Conservation (phyloP, 257 asterid species). For the Nicotiana tabacum region DNA sequence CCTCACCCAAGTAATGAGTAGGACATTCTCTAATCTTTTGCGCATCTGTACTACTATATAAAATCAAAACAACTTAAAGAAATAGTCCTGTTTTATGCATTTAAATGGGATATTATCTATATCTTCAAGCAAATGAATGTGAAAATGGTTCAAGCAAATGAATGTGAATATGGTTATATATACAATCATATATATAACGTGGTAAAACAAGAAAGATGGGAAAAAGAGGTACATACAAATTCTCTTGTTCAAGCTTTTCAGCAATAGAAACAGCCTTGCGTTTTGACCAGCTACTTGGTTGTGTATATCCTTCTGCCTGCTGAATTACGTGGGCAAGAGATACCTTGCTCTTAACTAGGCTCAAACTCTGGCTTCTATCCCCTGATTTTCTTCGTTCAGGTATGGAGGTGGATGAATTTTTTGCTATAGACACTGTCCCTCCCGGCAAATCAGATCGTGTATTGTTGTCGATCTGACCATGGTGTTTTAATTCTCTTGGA, state of each 20-base stretch:
- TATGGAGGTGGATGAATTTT: slow-evolving; percentile 14
- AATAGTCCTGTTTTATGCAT: not conserved
- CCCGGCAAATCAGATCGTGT: slow-evolving; percentile 14
- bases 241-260: slow-evolving; percentile 93
- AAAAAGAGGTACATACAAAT: slow-evolving; percentile 52
- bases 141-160: not conserved
- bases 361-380: slow-evolving; percentile 55
- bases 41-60: not conserved
- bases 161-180: not conserved
- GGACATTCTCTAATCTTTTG: slow-evolving; percentile 1
- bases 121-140: not conserved
- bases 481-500: slow-evolving; percentile 20
- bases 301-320: slow-evolving; percentile 71
- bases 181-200: not conserved
- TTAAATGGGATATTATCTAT: not conserved
- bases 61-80: not conserved
- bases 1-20: not conserved
- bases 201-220: not conserved
- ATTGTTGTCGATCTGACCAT: slow-evolving; percentile 5
- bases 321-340: slow-evolving; percentile 92
- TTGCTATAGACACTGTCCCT: slow-evolving; percentile 12
- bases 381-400: slow-evolving; percentile 37
- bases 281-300: slow-evolving; percentile 73
- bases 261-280: slow-evolving; percentile 90
- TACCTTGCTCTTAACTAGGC: slow-evolving; percentile 78